phyloP scores from a whole-genome alignment of 768 basidiomycete genomes.

The Suillus subluteus region DNA sequence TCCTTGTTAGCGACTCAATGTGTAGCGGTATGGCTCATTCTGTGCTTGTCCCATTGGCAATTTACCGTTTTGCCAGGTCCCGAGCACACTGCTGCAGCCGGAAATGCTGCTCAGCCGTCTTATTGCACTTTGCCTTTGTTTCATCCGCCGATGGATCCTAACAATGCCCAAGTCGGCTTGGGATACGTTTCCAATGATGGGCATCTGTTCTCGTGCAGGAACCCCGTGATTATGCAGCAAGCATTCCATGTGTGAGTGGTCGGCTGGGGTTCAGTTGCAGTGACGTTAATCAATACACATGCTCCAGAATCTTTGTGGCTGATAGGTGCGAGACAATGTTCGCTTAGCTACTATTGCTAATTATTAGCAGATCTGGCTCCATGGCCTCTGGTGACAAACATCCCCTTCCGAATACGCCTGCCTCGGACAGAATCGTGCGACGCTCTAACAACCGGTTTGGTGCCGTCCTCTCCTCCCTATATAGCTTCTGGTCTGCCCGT shows the following conservation, averaged over 20 bases:
- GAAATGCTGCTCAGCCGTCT: slow-evolving; percentile 48
- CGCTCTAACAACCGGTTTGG: slow-evolving; percentile 54
- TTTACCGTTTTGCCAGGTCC: slow-evolving; percentile 38
- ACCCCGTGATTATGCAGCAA: slow-evolving; percentile 54
- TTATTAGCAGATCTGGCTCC: slow-evolving; percentile 48
- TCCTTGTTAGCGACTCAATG: slow-evolving; percentile 47
- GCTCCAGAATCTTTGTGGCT: slow-evolving; percentile 54
- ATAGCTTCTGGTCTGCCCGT: slow-evolving; percentile 60
- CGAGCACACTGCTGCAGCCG: slow-evolving; percentile 48
- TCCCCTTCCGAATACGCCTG: slow-evolving; percentile 50
- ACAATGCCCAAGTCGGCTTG: slow-evolving; percentile 30
- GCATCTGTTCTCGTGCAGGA: slow-evolving; percentile 55
- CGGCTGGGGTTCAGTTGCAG: slow-evolving; percentile 1
- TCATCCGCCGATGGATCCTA: slow-evolving; percentile 42
- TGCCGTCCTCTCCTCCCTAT: slow-evolving; percentile 58
- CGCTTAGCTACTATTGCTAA: slow-evolving; percentile 6
- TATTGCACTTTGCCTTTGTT: slow-evolving; percentile 59
- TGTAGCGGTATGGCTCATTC: slow-evolving; percentile 43
- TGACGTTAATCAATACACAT: background rate
- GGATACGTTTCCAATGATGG: slow-evolving; percentile 62
- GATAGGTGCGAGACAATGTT: slow-evolving; percentile 41
- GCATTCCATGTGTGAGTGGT: slow-evolving; percentile 61
- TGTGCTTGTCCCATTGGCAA: background rate
- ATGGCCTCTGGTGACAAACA: slow-evolving; percentile 46
- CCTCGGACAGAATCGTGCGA: slow-evolving; percentile 39